Evolutionary conservation across 257 asterid genomes (phyloP).

Genomic region (Linaria vulgaris): DNA sequence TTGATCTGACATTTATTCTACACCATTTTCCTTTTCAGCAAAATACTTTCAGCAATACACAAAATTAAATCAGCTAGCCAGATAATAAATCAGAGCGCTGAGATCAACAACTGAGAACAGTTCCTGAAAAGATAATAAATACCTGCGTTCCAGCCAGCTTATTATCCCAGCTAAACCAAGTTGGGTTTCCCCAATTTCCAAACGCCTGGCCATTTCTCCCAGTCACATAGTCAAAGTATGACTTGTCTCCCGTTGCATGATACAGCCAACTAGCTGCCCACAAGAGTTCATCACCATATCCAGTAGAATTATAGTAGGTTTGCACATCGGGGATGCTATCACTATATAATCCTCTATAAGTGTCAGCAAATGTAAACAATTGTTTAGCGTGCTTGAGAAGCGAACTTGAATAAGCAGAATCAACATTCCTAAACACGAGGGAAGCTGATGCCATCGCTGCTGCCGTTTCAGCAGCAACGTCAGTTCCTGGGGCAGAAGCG

Average conservation of each 20-base stretch:
- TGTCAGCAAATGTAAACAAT: conserved; percentile 69
- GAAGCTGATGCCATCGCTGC: conserved; percentile 92
- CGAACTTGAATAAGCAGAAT: conserved; percentile 49
- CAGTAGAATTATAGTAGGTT: conserved; percentile 75
- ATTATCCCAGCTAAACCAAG: conserved; percentile 98
- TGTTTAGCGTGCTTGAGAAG: conserved; percentile 79
- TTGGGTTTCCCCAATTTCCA: conserved; percentile 69
- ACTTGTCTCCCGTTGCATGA: conserved; percentile 69
- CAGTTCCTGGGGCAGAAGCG: conserved; percentile 66
- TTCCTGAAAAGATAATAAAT: background rate
- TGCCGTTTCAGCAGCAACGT: conserved; percentile 86
- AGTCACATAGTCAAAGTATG: conserved; percentile 57
- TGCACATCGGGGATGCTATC: conserved; percentile 62
- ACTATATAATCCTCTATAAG: conserved; percentile 57
- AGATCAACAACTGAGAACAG: too few species aligned
- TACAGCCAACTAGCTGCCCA: conserved; percentile 98
- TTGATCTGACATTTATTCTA: too few species aligned
- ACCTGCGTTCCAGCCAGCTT: conserved; percentile 89
- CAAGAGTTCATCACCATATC: conserved; percentile 88
- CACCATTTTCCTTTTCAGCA: too few species aligned
- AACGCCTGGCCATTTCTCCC: conserved; percentile 56
- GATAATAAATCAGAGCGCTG: too few species aligned
- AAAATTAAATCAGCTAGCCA: too few species aligned
- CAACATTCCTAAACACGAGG: conserved; percentile 52
- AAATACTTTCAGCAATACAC: too few species aligned